Conservation (phyloP, 352 stramenopile species). For the Peronospora farinosa region DNA sequence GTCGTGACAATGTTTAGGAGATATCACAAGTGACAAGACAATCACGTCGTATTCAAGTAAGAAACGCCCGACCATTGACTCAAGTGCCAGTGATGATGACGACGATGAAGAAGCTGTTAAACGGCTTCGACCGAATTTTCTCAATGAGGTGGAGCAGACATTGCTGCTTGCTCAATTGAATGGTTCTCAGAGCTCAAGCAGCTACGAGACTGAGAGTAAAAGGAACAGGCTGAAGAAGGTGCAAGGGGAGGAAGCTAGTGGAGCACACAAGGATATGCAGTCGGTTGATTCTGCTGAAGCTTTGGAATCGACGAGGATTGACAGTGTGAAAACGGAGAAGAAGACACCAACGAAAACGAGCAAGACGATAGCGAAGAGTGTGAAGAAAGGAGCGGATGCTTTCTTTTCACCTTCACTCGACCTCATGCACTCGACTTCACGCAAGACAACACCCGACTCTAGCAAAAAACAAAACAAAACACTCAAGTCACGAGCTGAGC, state of each 20-base stretch:
- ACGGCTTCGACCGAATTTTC: slow-evolving; percentile 47
- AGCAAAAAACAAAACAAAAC: slow-evolving; percentile 35
- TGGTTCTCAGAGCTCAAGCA: slow-evolving; percentile 20
- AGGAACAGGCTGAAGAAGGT: slow-evolving; percentile 12
- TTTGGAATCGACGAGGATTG: neutral
- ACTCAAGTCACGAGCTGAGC: slow-evolving; percentile 23
- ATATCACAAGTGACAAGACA: slow-evolving; percentile 2
- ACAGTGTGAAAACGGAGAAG: slow-evolving; percentile 5
- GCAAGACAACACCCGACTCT: slow-evolving; percentile 35
- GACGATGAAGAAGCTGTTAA: slow-evolving; percentile 35
- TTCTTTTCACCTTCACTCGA: slow-evolving; percentile 56
- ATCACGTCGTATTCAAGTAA: slow-evolving; percentile 16
- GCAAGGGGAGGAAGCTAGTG: slow-evolving; percentile 2
- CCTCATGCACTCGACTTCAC: slow-evolving; percentile 20
- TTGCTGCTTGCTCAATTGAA: slow-evolving; percentile 55
- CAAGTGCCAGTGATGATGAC: slow-evolving; percentile 36
- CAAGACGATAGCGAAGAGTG: slow-evolving; percentile 22
- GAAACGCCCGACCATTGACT: slow-evolving; percentile 48
- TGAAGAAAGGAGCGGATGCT: slow-evolving; percentile 12
- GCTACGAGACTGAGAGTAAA: slow-evolving; percentile 9
- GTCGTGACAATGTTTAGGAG: neutral
- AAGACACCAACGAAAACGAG: slow-evolving; percentile 33
- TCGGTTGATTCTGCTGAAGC: slow-evolving; percentile 6
- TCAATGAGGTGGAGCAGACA: slow-evolving; percentile 53
- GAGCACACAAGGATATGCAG: slow-evolving; percentile 1